Evolutionary conservation across 1,139 yeast genomes (phyloP).

Genomic region (Kurtzmaniella quercitrusa): DNA sequence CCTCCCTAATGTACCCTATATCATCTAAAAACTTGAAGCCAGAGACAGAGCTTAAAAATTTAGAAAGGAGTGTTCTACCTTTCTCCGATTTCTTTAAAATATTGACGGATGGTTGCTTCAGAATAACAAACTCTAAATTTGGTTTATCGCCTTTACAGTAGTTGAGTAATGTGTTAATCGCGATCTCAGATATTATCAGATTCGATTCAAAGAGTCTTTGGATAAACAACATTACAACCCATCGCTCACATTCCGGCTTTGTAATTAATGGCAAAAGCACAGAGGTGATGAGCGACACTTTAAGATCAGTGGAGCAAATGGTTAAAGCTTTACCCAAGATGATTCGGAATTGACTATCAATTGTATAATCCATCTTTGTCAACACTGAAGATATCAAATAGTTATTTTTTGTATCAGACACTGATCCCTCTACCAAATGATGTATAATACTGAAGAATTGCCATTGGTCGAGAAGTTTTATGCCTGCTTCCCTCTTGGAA

Average conservation of each 20-base stretch:
- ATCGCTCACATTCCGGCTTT: constrained; percentile 30
- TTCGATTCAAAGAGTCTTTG: constrained; percentile 69
- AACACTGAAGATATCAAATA: constrained; percentile 58
- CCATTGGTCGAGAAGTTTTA: constrained; percentile 72
- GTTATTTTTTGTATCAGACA: constrained; percentile 42
- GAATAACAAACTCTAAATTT: constrained; percentile 24
- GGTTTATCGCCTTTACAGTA: constrained; percentile 45
- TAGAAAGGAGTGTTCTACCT: constrained; percentile 27
- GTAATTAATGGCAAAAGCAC: constrained; percentile 41
- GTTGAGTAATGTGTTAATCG: constrained; percentile 49
- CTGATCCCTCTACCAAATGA: constrained; percentile 58
- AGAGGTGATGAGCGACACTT: constrained; percentile 53
- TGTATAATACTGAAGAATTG: constrained; percentile 77
- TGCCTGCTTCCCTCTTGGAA: constrained; percentile 57
- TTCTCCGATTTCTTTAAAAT: constrained; percentile 20
- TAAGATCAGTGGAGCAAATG: constrained; percentile 49
- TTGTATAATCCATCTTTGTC: constrained; percentile 55
- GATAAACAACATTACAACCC: constrained; percentile 49
- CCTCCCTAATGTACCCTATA: constrained; percentile 29
- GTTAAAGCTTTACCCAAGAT: constrained; percentile 63
- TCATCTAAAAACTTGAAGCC: constrained; percentile 37
- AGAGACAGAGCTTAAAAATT: constrained; percentile 25
- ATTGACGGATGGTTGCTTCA: constrained; percentile 28
- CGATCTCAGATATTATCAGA: constrained; percentile 52
- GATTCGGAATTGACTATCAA: constrained; percentile 66